phyloP scores from a whole-genome alignment of 2,329 filamentous ascomycete genomes.

The Talaromyces rugulosus region DNA sequence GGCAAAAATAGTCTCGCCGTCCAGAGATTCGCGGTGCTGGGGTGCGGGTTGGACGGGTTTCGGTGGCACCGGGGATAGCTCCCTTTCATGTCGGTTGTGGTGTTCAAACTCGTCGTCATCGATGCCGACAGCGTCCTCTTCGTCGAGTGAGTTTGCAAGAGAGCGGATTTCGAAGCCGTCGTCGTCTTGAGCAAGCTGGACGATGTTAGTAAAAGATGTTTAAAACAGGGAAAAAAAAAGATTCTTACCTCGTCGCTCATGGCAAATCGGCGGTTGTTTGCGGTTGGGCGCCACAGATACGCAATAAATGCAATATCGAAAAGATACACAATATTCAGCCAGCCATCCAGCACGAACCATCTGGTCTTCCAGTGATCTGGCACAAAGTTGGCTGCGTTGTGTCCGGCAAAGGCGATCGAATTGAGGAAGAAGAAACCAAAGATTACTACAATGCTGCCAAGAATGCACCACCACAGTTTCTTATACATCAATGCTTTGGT shows the following conservation, averaged over 20 bases:
- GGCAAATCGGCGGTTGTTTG: conserved; percentile 93
- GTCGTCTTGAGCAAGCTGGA: conserved; percentile 86
- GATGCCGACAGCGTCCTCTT: conserved; percentile 50
- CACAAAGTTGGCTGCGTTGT: conserved; percentile 80
- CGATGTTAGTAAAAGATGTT: not conserved
- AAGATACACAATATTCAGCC: conserved; percentile 94
- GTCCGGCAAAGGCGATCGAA: conserved; percentile 88
- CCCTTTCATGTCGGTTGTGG: conserved; percentile 26
- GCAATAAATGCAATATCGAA: conserved; percentile 89
- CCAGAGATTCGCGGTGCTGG: conserved; percentile 59
- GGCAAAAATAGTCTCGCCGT: conserved; percentile 94
- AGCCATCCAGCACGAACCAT: conserved; percentile 96
- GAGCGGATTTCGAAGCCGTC: conserved; percentile 97
- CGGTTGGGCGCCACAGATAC: conserved; percentile 93
- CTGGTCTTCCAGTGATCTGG: conserved; percentile 95
- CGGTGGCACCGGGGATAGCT: conserved; percentile 40
- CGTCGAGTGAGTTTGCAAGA: conserved; percentile 70
- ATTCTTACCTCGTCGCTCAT: conserved; percentile 85
- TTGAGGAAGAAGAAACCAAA: conserved; percentile 99
- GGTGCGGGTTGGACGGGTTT: conserved; percentile 49
- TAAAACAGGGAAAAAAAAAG: not conserved
- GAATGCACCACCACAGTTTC: conserved; percentile 97
- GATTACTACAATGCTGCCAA: conserved; percentile 87
- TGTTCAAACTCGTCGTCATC: conserved; percentile 29
- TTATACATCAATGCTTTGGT: conserved; percentile 95